These are phyloP conservation scores for Bolboschoenus planiculmis DNA, from an alignment of 176 grass and related monocot genomes.

Conservation along the genomic window DNA sequence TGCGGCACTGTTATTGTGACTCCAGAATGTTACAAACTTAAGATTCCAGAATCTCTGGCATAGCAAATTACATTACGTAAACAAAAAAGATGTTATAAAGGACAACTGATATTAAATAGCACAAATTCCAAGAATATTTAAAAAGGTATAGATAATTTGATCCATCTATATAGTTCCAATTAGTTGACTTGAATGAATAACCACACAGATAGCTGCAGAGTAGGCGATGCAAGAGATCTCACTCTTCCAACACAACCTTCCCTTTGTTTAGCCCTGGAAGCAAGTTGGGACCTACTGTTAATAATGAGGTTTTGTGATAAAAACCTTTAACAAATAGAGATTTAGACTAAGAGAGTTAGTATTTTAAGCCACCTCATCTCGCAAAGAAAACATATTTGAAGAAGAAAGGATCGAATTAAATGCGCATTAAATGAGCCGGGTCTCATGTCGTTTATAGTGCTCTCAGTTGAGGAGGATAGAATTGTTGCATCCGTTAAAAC, in stretches of 20 bases:
- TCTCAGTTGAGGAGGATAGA: not conserved
- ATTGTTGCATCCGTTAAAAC: not conserved
- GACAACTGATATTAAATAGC: not conserved
- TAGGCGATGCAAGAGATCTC: not conserved
- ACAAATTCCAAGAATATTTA: not conserved
- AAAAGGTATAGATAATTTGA: not conserved
- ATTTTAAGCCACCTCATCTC: slow-evolving; percentile 11
- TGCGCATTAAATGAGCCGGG: not conserved
- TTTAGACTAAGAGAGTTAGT: not conserved
- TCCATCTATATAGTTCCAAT: no score
- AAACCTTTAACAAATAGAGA: not conserved
- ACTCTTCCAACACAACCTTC: not conserved
- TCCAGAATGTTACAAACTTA: not conserved
- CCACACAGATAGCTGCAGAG: not conserved
- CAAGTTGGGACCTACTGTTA: slow-evolving; percentile 14
- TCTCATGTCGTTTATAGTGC: not conserved
- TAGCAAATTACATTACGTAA: not conserved
- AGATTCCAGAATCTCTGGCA: not conserved
- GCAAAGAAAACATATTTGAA: not conserved
- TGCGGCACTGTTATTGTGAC: not conserved
- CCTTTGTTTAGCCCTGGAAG: not conserved
- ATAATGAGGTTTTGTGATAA: slow-evolving; percentile 7
- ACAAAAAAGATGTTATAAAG: not conserved
- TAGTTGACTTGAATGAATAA: not conserved
- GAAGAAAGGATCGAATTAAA: not conserved